Percentiles rank a stretch among this genome's conserved stretches.
Conservation (phyloP, 352 stramenopile species). For the Phytopythium sindhum region DNA sequence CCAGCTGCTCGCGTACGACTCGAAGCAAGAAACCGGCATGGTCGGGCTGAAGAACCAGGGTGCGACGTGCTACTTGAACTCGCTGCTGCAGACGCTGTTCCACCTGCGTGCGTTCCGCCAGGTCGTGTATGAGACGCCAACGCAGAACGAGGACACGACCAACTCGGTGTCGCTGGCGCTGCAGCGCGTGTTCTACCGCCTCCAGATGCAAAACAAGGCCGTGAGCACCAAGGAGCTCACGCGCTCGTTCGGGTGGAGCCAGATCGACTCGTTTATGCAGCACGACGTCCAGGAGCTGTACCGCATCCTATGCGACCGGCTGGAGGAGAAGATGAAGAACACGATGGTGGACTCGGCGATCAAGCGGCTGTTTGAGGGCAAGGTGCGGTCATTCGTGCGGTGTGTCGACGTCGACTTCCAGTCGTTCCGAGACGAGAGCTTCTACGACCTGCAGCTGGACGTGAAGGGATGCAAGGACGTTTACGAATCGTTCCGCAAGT, state of each 20-base stretch:
- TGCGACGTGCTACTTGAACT: constrained; percentile 94
- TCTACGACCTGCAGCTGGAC: constrained; percentile 92
- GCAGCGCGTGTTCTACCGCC: constrained; percentile 82
- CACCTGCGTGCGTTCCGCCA: constrained; percentile 84
- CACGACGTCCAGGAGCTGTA: constrained; percentile 93
- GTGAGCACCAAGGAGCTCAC: constrained; percentile 93
- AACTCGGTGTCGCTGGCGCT: constrained; percentile 81
- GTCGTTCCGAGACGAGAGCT: constrained; percentile 87
- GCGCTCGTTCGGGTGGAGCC: constrained; percentile 90
- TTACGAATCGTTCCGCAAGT: constrained; percentile 89
- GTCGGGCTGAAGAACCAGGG: constrained; percentile 89
- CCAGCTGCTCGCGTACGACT: constrained; percentile 58
- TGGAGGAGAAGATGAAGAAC: constrained; percentile 93
- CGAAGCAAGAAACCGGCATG: constrained; percentile 83
- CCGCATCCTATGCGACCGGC: constrained; percentile 88
- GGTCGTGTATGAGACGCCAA: constrained; percentile 82
- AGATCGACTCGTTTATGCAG: constrained; percentile 91
- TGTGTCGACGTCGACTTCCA: constrained; percentile 90
- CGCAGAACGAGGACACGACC: constrained; percentile 73
- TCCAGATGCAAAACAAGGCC: constrained; percentile 66
- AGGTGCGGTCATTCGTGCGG: constrained; percentile 87
- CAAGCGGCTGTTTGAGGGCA: constrained; percentile 87
- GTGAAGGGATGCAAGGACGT: constrained; percentile 91
- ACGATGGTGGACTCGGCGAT: constrained; percentile 80
- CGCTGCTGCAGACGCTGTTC: constrained; percentile 90